A percentile compares a stretch with the other conserved stretches of the same genome.
phyloP scores from a whole-genome alignment of 345 rosid species.

The Salix purpurea region DNA sequence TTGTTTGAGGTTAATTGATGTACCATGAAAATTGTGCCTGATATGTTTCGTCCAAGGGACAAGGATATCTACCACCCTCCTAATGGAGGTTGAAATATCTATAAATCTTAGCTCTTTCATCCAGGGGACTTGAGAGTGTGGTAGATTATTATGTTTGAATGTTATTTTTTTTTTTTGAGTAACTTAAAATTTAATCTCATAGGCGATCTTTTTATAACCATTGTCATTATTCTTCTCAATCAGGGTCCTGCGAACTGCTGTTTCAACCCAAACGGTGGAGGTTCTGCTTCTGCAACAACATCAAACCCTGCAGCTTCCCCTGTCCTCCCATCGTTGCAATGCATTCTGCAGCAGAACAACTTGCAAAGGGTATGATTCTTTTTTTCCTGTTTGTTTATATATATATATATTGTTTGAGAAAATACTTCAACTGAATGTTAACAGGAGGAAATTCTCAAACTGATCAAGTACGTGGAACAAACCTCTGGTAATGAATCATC shows the following conservation, averaged over 20 bases:
- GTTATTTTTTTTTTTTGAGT: not conserved
- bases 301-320: conserved; percentile 41
- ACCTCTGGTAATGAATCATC: conserved; percentile 50
- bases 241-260: conserved; percentile 62
- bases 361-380: conserved; percentile 60
- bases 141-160: not conserved
- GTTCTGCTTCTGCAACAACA: conserved; percentile 43
- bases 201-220: conserved; percentile 37
- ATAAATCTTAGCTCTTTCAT: not conserved
- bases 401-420: not conserved
- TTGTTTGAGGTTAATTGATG: too few relatives aligned
- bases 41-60: too few relatives aligned
- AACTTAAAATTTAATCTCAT: conserved; percentile 32
- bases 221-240: conserved; percentile 29
- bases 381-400: not conserved
- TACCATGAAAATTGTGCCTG: not conserved
- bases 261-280: conserved; percentile 42
- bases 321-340: conserved; percentile 70
- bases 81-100: not conserved
- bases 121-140: not conserved
- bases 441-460: conserved; percentile 89
- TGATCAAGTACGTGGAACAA: conserved; percentile 78
- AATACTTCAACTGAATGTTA: conserved; percentile 19
- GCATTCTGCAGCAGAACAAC: conserved; percentile 75
- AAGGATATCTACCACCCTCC: not conserved